Evolutionary conservation across 2,329 filamentous ascomycete genomes (phyloP).

Genomic region (Clonostachys solani): DNA sequence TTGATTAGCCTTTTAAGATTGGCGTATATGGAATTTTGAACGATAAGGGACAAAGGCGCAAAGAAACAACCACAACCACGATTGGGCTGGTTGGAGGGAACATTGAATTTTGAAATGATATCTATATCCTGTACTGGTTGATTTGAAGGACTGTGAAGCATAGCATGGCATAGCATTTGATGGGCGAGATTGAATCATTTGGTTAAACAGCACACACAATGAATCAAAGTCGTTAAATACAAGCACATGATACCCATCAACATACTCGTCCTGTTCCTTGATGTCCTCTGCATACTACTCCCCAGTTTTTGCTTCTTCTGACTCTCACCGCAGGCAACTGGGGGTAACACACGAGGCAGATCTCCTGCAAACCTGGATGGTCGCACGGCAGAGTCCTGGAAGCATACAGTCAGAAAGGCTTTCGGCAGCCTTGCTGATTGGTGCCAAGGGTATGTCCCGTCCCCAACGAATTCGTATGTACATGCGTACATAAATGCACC

Average conservation of each 20-base stretch:
- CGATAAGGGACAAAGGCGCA: no score
- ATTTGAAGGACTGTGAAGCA: neutral
- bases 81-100: neutral
- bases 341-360: neutral
- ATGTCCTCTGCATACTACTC: neutral
- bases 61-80: neutral
- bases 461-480: neutral
- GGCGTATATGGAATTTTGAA: no score
- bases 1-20: no score
- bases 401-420: no score
- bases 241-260: slow-evolving; percentile 1
- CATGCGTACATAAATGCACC: neutral
- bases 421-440: neutral
- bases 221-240: slow-evolving; percentile 1
- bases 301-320: neutral
- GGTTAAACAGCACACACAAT: neutral
- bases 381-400: no score
- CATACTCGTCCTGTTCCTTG: neutral
- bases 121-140: neutral
- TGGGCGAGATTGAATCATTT: neutral
- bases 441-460: neutral
- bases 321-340: neutral
- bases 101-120: slow-evolving; percentile 1
- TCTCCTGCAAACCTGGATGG: no score
- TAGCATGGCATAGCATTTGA: slow-evolving; percentile 1